These are phyloP conservation scores for Lactifluus rugatus DNA, from an alignment of 768 basidiomycete species.

Conservation along the genomic window DNA sequence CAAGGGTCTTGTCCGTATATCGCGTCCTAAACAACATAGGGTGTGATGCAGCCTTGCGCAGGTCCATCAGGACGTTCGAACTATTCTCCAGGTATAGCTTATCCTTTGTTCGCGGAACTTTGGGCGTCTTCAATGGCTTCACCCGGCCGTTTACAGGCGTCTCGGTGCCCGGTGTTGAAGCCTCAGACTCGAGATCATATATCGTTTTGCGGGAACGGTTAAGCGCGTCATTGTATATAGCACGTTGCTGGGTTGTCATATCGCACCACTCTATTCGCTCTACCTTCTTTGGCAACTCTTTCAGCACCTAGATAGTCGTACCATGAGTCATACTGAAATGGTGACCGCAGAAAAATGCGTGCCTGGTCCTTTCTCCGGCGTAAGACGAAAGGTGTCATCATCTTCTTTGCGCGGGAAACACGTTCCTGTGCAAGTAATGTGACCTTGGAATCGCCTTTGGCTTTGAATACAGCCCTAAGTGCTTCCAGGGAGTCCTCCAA, in stretches of 20 bases:
- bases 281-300: slow-evolving; percentile 85
- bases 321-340: neutral
- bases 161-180: slow-evolving; percentile 25
- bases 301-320: slow-evolving; percentile 53
- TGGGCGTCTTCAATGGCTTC: slow-evolving; percentile 39
- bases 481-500: slow-evolving; percentile 71
- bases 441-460: slow-evolving; percentile 83
- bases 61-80: slow-evolving; percentile 92
- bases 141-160: slow-evolving; percentile 24
- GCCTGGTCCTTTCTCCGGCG: slow-evolving; percentile 95
- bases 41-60: slow-evolving; percentile 92
- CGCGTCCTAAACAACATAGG: slow-evolving; percentile 89
- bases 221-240: slow-evolving; percentile 80
- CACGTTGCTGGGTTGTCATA: slow-evolving; percentile 73
- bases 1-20: slow-evolving; percentile 70
- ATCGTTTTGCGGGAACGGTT: slow-evolving; percentile 78
- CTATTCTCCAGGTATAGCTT: slow-evolving; percentile 72
- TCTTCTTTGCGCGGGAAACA: slow-evolving; percentile 91
- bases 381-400: slow-evolving; percentile 98
- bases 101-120: slow-evolving; percentile 41
- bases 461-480: slow-evolving; percentile 92
- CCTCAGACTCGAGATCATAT: slow-evolving; percentile 35
- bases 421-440: slow-evolving; percentile 87
- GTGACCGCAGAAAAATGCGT: slow-evolving; percentile 12
- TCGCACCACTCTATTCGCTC: slow-evolving; percentile 95